These are phyloP conservation scores for Vicia sativa DNA, from an alignment of 306 rosid genomes.

Conservation along the genomic window DNA sequence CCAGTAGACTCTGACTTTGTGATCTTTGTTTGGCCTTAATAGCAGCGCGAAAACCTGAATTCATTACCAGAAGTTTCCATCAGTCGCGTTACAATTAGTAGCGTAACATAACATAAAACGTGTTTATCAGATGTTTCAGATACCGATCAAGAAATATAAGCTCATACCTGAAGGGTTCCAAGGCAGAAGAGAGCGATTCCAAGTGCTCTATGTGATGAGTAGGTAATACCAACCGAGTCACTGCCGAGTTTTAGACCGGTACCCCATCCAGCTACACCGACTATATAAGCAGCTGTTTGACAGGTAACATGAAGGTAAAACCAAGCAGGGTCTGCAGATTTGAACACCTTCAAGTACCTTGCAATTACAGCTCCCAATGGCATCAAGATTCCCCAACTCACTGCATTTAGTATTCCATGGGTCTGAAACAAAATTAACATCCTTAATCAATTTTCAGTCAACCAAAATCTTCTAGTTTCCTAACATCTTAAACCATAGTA, in stretches of 20 bases:
- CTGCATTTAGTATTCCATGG: slow-evolving; percentile 73
- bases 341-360: slow-evolving; percentile 77
- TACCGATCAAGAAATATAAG: slow-evolving; percentile 12
- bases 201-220: slow-evolving; percentile 58
- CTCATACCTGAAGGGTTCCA: slow-evolving; percentile 85
- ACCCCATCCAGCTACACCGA: slow-evolving; percentile 97
- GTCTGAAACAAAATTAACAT: slow-evolving; percentile 42
- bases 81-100: slow-evolving; percentile 6
- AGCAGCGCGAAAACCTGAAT: slow-evolving; percentile 84
- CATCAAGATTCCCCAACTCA: slow-evolving; percentile 86
- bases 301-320: slow-evolving; percentile 87
- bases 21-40: slow-evolving; percentile 89
- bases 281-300: slow-evolving; percentile 77
- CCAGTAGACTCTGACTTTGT: slow-evolving; percentile 83
- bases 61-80: slow-evolving; percentile 17
- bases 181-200: slow-evolving; percentile 77
- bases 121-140: background rate
- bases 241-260: slow-evolving; percentile 91
- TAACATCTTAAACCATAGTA: background rate
- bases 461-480: background rate
- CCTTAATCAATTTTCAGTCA: slow-evolving; percentile 21
- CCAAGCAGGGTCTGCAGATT: slow-evolving; percentile 95
- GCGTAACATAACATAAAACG: background rate
- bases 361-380: slow-evolving; percentile 78
- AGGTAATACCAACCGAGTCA: slow-evolving; percentile 51